Evolutionary conservation across 2,329 filamentous ascomycete species (phyloP), one percentile per base, ranked within the genome.

Genomic region (Cladosporium sp.): DNA sequence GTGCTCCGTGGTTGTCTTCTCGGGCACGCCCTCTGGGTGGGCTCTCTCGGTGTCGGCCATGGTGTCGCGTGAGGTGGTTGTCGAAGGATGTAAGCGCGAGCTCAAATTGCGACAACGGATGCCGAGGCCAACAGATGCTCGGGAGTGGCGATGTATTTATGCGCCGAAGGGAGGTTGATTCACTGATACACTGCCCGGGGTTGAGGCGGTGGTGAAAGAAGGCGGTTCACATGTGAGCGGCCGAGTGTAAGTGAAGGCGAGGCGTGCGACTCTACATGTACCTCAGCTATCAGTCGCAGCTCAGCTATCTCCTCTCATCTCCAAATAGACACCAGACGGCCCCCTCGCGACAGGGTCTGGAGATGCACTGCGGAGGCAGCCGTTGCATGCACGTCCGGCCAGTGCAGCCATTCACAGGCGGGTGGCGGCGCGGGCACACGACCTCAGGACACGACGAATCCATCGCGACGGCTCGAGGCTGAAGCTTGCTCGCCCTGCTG

Each of bases 1-100:
- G 15, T 45, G 42, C 25, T 45, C 42, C 15, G 58, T 44, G n/a
- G 61, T 58, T 17, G 58, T 40, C 54, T 64, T 64, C 44, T 66
- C 63, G 22, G 60, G 49, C 13, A 48, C 39, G 15, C 28, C 40
- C 20, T 62, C 61, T 50, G 59, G 58, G 61, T 61, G 61, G 39
- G 36, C 35, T 55, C 44, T 49, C 9, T 50, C 13, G 22, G 40
- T 25, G 32, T 55, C 52, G 39, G 40, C 52, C 52, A 55, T 55
- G 17, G 34, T 57, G 55, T 59, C 42, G 54, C 52, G 59, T 58
- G 57, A 56, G 34, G 28, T 17, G 47, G 47, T 19, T 37, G 34
- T n/a, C 10, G 34, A 32, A 32, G 28, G 28, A 45, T 20, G 32
- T 24, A 20, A 37, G 47, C 47, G 34, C 19, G 32, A 2, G n/a